phyloP scores from a whole-genome alignment of 2,329 filamentous ascomycete species.

The Aspergillus felis region DNA sequence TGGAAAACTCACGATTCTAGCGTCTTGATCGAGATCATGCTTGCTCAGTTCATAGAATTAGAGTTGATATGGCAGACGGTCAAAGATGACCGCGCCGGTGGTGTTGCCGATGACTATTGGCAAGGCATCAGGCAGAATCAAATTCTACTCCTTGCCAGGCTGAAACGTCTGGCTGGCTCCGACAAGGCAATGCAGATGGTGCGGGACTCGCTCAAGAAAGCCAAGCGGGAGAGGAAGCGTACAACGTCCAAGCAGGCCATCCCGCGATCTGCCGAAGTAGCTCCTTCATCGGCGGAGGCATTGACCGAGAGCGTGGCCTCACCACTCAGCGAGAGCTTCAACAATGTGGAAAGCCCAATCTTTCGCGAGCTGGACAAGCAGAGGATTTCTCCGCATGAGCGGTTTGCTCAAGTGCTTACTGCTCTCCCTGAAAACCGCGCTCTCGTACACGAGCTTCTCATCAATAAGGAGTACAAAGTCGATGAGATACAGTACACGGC shows the following conservation, averaged over 20 bases:
- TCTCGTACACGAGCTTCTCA: conserved; percentile 60
- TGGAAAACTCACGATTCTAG: conserved; percentile 64
- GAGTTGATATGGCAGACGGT: conserved; percentile 66
- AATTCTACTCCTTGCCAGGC: conserved; percentile 57
- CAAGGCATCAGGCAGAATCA: conserved; percentile 65
- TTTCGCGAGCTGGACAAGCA: conserved; percentile 34
- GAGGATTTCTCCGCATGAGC: conserved; percentile 34
- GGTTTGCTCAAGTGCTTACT: conserved; percentile 53
- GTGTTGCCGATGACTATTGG: conserved; percentile 60
- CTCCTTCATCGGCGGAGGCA: conserved; percentile 28
- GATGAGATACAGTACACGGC: conserved; percentile 48
- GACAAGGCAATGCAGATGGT: conserved; percentile 59
- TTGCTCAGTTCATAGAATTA: conserved; percentile 62
- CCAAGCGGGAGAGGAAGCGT: conserved; percentile 50
- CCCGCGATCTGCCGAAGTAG: conserved; percentile 50
- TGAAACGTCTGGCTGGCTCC: conserved; percentile 59
- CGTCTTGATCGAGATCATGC: conserved; percentile 62
- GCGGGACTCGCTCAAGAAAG: conserved; percentile 58
- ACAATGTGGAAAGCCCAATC: conserved; percentile 30
- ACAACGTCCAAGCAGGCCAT: conserved; percentile 54
- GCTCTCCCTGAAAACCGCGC: conserved; percentile 59
- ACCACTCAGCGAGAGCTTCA: conserved; percentile 40
- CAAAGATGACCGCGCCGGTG: conserved; percentile 58
- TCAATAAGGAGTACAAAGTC: conserved; percentile 61
- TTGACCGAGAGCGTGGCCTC: conserved; percentile 36